Evolutionary conservation across 306 rosid genomes (phyloP), one percentile per base, ranked within the genome.

Genomic region (Cicer chorassanicum): DNA sequence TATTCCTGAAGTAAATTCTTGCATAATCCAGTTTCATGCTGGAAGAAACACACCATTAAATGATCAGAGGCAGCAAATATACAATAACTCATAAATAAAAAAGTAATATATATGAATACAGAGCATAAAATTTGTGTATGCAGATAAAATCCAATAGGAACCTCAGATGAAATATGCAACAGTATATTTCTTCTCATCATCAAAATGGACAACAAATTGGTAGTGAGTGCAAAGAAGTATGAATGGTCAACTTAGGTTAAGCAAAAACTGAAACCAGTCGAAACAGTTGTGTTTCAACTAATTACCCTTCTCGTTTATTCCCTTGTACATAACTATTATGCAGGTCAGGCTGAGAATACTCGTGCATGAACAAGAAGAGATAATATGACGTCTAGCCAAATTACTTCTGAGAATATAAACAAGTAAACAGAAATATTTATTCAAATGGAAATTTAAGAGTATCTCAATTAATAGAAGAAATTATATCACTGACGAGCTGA

Each of bases 1-100:
- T 91, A 94, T 79, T 94, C 98, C 85, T 94, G 98, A 60, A 94
- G 98, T 81, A 94, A 86, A 85, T 94, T 94, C 85, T 94, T 94
- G 96, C 98, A 94, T 3, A 94, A 78, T 83, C 98, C 98, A 46
- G 94, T 91, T 84, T 94, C 97, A 76, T 90, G 92, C 98, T 93
- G 88, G 61, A 82, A 81, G 36, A 68, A 76, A 76, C 36, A 60
- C 71, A 70, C 49, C 76, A 50, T 79, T 62, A 72, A 39, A 77
- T 48, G 16, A 76, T 67, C 80, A 82, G 51, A 72, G 56, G 64
- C 29, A 79, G 62, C 29, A 69, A 53, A 81, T 51, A 68, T 6
- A 44, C 13, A 60, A 55, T 55, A 75, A 71, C 74, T 62, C 9
- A 16, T 21, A 75, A 41, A 16, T 21, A 75, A 41, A 62, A 55